Conservation (phyloP, 768 basidiomycete genomes). For the Pulveroboletus sp. region DNA sequence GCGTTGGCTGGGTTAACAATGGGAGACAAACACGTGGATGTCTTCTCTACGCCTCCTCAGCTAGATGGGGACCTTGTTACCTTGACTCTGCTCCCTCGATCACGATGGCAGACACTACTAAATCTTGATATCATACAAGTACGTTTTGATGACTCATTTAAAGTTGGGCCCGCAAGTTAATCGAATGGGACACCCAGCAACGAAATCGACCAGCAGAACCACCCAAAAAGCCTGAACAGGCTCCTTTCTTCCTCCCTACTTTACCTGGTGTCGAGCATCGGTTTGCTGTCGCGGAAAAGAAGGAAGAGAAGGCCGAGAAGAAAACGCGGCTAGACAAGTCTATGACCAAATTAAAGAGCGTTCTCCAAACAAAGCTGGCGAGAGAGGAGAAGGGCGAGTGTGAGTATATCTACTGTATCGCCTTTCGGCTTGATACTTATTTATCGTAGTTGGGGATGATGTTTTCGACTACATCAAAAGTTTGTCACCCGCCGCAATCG, state of each 20-base stretch:
- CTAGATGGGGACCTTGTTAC: constrained; percentile 91
- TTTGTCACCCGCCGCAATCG: constrained; percentile 86
- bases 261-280: constrained; percentile 83
- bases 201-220: constrained; percentile 96
- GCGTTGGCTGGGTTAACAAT: constrained; percentile 63
- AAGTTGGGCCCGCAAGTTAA: not conserved
- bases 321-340: constrained; percentile 53
- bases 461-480: constrained; percentile 86
- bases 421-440: constrained; percentile 6
- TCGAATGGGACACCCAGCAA: constrained; percentile 46
- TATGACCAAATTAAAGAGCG: constrained; percentile 54
- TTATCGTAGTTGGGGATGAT: constrained; percentile 56
- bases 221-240: constrained; percentile 91
- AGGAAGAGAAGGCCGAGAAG: constrained; percentile 37
- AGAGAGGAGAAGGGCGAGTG: constrained; percentile 63
- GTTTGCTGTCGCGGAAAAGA: constrained; percentile 58
- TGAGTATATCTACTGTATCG: constrained; percentile 40
- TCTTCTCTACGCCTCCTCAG: constrained; percentile 85
- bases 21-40: constrained; percentile 59
- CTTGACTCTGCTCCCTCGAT: constrained; percentile 85
- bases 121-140: constrained; percentile 94
- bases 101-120: constrained; percentile 95
- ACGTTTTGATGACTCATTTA: constrained; percentile 18
- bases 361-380: constrained; percentile 65
- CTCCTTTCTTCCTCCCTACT: constrained; percentile 96